Conservation (phyloP, 1,284 basidiomycete species). For the Phlebopus sp. region DNA sequence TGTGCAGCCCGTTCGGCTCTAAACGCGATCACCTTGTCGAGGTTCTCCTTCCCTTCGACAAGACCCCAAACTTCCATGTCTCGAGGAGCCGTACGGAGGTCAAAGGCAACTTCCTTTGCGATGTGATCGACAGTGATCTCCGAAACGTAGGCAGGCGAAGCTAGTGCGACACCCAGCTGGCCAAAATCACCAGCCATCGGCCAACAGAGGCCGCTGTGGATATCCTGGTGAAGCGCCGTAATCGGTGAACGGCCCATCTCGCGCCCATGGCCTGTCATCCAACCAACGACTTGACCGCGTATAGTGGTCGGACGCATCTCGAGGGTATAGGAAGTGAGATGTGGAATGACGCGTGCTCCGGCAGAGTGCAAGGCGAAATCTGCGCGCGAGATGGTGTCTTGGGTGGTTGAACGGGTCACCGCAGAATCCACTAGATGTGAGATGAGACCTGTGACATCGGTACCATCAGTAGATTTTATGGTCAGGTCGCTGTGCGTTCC, state of each 20-base stretch:
- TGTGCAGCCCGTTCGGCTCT: slow-evolving; percentile 38
- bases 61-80: slow-evolving; percentile 89
- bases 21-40: slow-evolving; percentile 55
- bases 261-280: slow-evolving; percentile 58
- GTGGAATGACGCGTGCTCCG: slow-evolving; percentile 80
- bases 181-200: slow-evolving; percentile 80
- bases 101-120: slow-evolving; percentile 72
- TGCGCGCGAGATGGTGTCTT: slow-evolving; percentile 76
- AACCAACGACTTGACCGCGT: slow-evolving; percentile 44
- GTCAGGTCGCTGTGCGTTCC: slow-evolving; percentile 48
- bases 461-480: slow-evolving; percentile 74
- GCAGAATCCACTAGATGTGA: slow-evolving; percentile 71
- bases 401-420: slow-evolving; percentile 59
- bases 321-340: slow-evolving; percentile 76
- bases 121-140: slow-evolving; percentile 90
- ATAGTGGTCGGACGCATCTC: slow-evolving; percentile 55
- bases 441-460: slow-evolving; percentile 73
- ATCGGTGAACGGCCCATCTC: slow-evolving; percentile 79
- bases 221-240: slow-evolving; percentile 81
- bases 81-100: slow-evolving; percentile 77
- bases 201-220: slow-evolving; percentile 87
- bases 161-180: slow-evolving; percentile 79
- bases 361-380: slow-evolving; percentile 87
- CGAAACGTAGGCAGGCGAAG: slow-evolving; percentile 63
- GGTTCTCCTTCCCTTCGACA: slow-evolving; percentile 73